Evolutionary conservation across 495 filamentous ascomycete genomes (phyloP).

Genomic region (Filosporella fistucella): DNA sequence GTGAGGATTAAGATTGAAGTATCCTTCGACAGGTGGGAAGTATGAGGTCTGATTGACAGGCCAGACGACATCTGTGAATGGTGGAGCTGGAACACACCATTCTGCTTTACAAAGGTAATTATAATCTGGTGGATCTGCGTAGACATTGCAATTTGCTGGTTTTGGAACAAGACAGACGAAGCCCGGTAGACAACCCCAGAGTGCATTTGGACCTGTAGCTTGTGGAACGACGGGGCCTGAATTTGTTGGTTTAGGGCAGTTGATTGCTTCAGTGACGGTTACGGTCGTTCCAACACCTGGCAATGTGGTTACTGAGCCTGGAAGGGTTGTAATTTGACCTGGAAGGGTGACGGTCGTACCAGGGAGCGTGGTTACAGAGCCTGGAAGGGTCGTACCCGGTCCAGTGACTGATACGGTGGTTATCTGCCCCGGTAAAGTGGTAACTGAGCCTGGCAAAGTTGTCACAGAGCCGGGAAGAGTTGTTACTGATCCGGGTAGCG

Average conservation of each 20-base stretch:
- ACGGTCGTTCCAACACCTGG: not conserved
- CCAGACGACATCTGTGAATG: constrained; percentile 27
- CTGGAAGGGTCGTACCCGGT: too few relatives aligned
- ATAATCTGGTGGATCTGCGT: constrained; percentile 44
- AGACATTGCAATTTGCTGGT: constrained; percentile 46
- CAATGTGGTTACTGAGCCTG: not conserved
- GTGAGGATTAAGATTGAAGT: constrained; percentile 60
- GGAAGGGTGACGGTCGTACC: not conserved
- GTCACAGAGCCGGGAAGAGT: not conserved
- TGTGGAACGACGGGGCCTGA: constrained; percentile 16
- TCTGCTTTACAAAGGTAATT: constrained; percentile 48
- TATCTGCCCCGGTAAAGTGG: not conserved
- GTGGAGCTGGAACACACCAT: constrained; percentile 48
- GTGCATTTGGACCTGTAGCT: constrained; percentile 23
- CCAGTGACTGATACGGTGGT: not conserved
- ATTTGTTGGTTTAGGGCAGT: constrained; percentile 22
- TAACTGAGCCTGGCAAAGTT: not conserved
- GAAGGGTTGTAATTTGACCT: constrained; percentile 1
- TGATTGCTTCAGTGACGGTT: constrained; percentile 6
- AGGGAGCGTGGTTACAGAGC: constrained; percentile 2
- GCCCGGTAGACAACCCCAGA: constrained; percentile 61
- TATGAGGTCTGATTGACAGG: constrained; percentile 38
- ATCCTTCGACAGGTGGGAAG: constrained; percentile 46
- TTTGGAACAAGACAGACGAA: constrained; percentile 51
- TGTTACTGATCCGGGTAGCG: too few relatives aligned